These are phyloP conservation scores for Candida sonorensis DNA, from an alignment of 805 yeast species.

Conservation along the genomic window DNA sequence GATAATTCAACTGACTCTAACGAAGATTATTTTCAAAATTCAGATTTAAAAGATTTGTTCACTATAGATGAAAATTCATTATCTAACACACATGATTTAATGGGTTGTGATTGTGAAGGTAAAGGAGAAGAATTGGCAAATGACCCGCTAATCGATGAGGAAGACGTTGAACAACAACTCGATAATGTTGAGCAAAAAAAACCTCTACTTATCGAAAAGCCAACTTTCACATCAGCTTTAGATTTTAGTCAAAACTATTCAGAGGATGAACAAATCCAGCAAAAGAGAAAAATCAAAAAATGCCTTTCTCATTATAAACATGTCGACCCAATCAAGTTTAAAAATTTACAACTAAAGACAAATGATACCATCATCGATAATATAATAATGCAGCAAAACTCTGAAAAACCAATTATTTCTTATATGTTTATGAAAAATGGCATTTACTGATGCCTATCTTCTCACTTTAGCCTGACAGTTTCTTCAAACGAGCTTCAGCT, in stretches of 20 bases:
- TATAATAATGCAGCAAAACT: slow-evolving; percentile 18
- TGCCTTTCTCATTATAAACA: slow-evolving; percentile 62
- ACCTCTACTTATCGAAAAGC: slow-evolving; percentile 3
- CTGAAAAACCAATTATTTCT: slow-evolving; percentile 25
- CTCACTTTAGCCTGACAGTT: no score
- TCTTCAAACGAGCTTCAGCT: slow-evolving; percentile 76
- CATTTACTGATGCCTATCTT: not conserved
- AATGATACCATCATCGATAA: slow-evolving; percentile 21
- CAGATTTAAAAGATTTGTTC: slow-evolving; percentile 72
- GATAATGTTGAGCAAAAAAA: slow-evolving; percentile 15
- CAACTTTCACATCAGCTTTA: slow-evolving; percentile 55
- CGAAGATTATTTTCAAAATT: slow-evolving; percentile 60
- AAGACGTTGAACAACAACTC: slow-evolving; percentile 16
- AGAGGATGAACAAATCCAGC: slow-evolving; percentile 22
- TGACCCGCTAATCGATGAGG: slow-evolving; percentile 15
- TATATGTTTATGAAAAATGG: slow-evolving; percentile 33
- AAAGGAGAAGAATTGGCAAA: slow-evolving; percentile 41
- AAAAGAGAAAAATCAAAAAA: slow-evolving; percentile 40
- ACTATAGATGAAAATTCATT: slow-evolving; percentile 41
- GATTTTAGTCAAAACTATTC: slow-evolving; percentile 27
- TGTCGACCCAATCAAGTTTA: slow-evolving; percentile 37
- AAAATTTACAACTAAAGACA: slow-evolving; percentile 1
- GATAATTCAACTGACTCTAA: slow-evolving; percentile 36
- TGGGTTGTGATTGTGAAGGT: slow-evolving; percentile 59
- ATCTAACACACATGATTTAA: slow-evolving; percentile 73